These are phyloP conservation scores for Sisymbrium altissimum DNA, from an alignment of 345 rosid genomes.

Conservation along the genomic window DNA sequence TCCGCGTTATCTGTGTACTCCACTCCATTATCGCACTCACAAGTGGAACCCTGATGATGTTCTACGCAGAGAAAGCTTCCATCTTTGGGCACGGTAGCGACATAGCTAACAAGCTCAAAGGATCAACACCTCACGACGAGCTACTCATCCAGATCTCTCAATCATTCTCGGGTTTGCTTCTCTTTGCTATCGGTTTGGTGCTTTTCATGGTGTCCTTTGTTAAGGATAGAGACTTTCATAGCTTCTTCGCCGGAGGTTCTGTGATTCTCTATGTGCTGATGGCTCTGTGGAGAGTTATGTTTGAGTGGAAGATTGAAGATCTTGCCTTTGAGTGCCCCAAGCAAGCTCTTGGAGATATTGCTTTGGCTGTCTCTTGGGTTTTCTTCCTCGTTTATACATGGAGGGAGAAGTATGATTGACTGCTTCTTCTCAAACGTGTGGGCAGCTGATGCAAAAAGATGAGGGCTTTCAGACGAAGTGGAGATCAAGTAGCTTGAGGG, in stretches of 20 bases:
- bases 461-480: not conserved
- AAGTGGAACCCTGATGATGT: conserved; percentile 76
- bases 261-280: conserved; percentile 62
- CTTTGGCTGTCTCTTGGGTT: conserved; percentile 75
- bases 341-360: conserved; percentile 68
- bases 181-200: conserved; percentile 65
- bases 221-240: conserved; percentile 71
- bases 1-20: conserved; percentile 51
- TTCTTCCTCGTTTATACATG: conserved; percentile 80
- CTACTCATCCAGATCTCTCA: conserved; percentile 79
- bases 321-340: conserved; percentile 66
- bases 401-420: conserved; percentile 90
- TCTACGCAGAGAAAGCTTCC: conserved; percentile 61
- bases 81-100: conserved; percentile 60
- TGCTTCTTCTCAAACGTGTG: not conserved
- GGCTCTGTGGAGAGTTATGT: conserved; percentile 75
- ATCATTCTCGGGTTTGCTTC: conserved; percentile 88
- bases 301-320: conserved; percentile 65
- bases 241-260: conserved; percentile 82
- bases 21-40: conserved; percentile 75
- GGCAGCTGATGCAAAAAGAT: not conserved
- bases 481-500: not conserved
- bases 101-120: conserved; percentile 61
- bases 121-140: conserved; percentile 91
- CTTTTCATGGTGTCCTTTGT: conserved; percentile 85